These are phyloP conservation scores for Hydnomerulius pinastri DNA, from an alignment of 768 basidiomycete genomes.

Conservation along the genomic window DNA sequence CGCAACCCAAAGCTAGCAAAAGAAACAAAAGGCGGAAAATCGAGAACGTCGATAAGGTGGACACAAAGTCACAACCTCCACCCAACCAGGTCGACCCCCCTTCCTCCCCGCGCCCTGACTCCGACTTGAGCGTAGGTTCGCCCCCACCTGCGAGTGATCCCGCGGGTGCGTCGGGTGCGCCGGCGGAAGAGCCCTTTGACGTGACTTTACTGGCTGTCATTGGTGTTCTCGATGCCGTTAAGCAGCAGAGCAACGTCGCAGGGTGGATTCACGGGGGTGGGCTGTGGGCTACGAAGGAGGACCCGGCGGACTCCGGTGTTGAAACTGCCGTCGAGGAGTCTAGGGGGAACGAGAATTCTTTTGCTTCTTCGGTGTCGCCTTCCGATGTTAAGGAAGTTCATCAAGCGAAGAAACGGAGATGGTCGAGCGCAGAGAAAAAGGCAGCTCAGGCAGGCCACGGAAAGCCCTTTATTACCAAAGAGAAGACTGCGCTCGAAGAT, in stretches of 20 bases:
- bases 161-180: background rate
- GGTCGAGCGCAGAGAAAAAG: background rate
- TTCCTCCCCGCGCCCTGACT: conserved; percentile 1
- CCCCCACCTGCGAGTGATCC: background rate
- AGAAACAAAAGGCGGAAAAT: conserved; percentile 5
- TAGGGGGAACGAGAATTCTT: background rate
- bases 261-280: conserved; percentile 67
- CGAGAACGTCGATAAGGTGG: conserved; percentile 1
- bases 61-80: background rate
- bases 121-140: conserved; percentile 2
- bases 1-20: conserved; percentile 11
- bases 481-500: background rate
- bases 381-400: background rate
- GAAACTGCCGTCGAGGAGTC: background rate
- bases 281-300: conserved; percentile 29
- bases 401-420: background rate
- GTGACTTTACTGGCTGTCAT: conserved; percentile 60
- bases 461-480: background rate
- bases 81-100: conserved; percentile 3
- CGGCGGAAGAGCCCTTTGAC: conserved; percentile 41
- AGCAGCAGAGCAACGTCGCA: conserved; percentile 62
- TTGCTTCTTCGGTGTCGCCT: background rate
- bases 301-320: background rate
- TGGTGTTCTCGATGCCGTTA: conserved; percentile 63
- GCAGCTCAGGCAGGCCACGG: background rate